Percentiles rank a stretch among this genome's conserved stretches.
Conservation (phyloP, 768 basidiomycete species). For the Clavaria fumosa region DNA sequence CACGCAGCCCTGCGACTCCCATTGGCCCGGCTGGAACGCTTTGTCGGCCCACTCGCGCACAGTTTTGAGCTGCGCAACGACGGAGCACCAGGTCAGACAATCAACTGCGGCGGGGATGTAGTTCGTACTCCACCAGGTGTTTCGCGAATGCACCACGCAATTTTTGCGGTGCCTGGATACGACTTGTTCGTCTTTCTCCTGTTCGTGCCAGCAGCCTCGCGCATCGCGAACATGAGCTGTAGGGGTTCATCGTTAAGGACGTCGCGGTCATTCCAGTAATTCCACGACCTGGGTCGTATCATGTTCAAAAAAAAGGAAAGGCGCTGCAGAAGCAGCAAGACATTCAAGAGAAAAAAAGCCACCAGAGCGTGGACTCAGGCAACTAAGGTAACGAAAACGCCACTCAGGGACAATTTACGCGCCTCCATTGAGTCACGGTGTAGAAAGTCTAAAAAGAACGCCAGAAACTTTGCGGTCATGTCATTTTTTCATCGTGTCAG, state of each 20-base stretch:
- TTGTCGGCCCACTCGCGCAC: slow-evolving; percentile 9
- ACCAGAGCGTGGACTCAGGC: neutral
- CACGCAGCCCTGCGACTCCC: neutral
- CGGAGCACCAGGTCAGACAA: neutral
- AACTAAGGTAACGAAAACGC: too few species aligned
- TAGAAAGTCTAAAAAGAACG: too few species aligned
- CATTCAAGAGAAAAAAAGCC: neutral
- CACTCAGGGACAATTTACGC: too few species aligned
- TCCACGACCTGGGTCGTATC: slow-evolving; percentile 11
- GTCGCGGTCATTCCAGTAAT: slow-evolving; percentile 17
- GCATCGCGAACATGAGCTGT: slow-evolving; percentile 2
- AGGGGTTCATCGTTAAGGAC: slow-evolving; percentile 15
- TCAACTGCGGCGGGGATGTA: neutral
- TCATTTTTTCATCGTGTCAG: slow-evolving; percentile 27
- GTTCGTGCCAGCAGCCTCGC: neutral
- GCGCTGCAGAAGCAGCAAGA: neutral
- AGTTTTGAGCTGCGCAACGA: slow-evolving; percentile 7
- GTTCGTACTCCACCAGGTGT: neutral
- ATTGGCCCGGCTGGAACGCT: slow-evolving; percentile 3
- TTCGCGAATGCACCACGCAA: too few species aligned
- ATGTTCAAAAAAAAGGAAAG: too few species aligned
- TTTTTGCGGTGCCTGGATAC: too few species aligned
- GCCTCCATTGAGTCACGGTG: too few species aligned
- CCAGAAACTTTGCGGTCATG: too few species aligned
- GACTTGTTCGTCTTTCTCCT: too few species aligned